These are phyloP conservation scores for Exophiala viscosa DNA, from an alignment of 2,329 filamentous ascomycete genomes.

Conservation along the genomic window DNA sequence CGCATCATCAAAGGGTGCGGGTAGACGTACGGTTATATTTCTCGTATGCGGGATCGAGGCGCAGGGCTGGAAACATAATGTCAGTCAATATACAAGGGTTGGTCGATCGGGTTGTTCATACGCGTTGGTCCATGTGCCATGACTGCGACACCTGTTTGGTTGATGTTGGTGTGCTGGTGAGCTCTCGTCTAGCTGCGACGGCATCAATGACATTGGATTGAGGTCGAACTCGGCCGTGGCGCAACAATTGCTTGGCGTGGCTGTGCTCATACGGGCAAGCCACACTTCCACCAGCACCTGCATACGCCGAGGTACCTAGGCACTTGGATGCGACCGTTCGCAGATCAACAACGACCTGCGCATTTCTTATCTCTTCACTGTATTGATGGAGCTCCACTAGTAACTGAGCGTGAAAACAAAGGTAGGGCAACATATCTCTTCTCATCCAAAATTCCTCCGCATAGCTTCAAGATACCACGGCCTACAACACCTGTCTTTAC, in stretches of 20 bases:
- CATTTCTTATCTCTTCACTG: too few relatives aligned
- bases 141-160: constrained; percentile 30
- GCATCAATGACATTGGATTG: constrained; percentile 2
- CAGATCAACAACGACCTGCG: too few relatives aligned
- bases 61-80: constrained; percentile 35
- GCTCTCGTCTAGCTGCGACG: constrained; percentile 9
- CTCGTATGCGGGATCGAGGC: constrained; percentile 45
- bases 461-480: too few relatives aligned
- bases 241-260: constrained; percentile 4
- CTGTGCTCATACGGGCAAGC: background rate
- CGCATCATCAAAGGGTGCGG: background rate
- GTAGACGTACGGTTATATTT: constrained; percentile 47
- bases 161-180: constrained; percentile 1
- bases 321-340: too few relatives aligned
- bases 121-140: constrained; percentile 51
- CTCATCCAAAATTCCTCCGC: too few relatives aligned
- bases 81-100: background rate
- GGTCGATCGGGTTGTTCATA: constrained; percentile 31
- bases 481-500: too few relatives aligned
- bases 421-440: too few relatives aligned
- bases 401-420: too few relatives aligned
- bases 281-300: too few relatives aligned
- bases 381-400: too few relatives aligned
- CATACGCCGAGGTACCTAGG: too few relatives aligned
- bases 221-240: background rate